phyloP scores from a whole-genome alignment of 495 filamentous ascomycete species.

The Podospora anserina region DNA sequence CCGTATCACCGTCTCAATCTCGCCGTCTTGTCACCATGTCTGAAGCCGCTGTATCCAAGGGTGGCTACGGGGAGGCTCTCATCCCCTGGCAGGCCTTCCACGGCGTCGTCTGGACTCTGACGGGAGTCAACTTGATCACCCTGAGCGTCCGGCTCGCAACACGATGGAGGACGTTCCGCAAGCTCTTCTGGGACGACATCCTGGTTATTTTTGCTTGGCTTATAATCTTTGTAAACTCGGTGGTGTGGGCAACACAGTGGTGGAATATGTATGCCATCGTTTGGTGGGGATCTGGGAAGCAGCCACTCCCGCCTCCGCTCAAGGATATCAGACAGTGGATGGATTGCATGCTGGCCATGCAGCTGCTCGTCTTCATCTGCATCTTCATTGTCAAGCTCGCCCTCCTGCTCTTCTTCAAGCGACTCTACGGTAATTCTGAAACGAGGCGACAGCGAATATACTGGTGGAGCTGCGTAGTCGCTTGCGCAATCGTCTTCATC shows the following conservation, averaged over 20 bases:
- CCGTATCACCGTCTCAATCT: not conserved
- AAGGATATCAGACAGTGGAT: conserved; percentile 7
- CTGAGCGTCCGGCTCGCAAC: conserved; percentile 10
- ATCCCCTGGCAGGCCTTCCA: not conserved
- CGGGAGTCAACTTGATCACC: conserved; percentile 4
- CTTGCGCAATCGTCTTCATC: conserved; percentile 22
- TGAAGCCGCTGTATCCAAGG: not conserved
- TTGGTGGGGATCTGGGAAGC: not conserved
- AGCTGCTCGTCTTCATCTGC: conserved; percentile 27
- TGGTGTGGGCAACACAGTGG: conserved; percentile 12
- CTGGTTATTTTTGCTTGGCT: conserved; percentile 12
- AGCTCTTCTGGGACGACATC: conserved; percentile 18
- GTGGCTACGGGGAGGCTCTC: not conserved
- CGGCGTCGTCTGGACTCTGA: conserved; percentile 14
- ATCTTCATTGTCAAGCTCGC: conserved; percentile 31
- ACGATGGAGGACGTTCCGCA: conserved; percentile 7
- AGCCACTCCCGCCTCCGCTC: not conserved
- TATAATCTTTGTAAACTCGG: conserved; percentile 6
- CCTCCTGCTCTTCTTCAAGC: conserved; percentile 33
- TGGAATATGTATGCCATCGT: conserved; percentile 10
- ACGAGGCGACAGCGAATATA: conserved; percentile 7
- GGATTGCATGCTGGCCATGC: conserved; percentile 6
- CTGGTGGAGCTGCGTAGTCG: conserved; percentile 24
- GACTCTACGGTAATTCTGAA: conserved; percentile 23
- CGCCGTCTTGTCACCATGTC: not conserved